phyloP scores from a whole-genome alignment of 257 asterid species.

The Leptodermis oblonga region DNA sequence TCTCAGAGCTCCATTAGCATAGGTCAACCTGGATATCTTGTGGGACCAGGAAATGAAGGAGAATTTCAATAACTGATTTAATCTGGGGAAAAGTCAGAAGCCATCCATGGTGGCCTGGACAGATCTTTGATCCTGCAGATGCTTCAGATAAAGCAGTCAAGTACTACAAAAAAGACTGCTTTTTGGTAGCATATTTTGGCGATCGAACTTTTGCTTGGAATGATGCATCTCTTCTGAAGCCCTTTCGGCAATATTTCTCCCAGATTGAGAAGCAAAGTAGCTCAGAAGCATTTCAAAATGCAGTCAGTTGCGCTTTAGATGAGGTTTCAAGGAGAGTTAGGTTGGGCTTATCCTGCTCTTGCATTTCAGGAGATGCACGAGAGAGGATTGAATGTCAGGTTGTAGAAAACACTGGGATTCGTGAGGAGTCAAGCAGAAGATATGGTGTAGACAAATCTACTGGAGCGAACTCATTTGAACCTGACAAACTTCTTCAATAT shows the following conservation, averaged over 20 bases:
- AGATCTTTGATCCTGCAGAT: slow-evolving; percentile 72
- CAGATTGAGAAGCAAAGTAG: slow-evolving; percentile 73
- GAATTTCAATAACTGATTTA: slow-evolving; percentile 57
- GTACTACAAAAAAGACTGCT: slow-evolving; percentile 64
- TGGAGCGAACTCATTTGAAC: slow-evolving; percentile 52
- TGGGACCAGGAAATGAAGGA: slow-evolving; percentile 53
- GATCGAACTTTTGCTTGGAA: slow-evolving; percentile 97
- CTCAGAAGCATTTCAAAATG: slow-evolving; percentile 77
- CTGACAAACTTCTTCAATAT: slow-evolving; percentile 60
- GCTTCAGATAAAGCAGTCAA: slow-evolving; percentile 86
- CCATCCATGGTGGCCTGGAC: slow-evolving; percentile 99
- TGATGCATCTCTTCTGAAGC: slow-evolving; percentile 67
- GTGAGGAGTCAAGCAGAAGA: slow-evolving; percentile 69
- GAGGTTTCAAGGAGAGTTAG: slow-evolving; percentile 80
- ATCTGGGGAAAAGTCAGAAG: slow-evolving; percentile 98
- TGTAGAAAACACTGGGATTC: slow-evolving; percentile 79
- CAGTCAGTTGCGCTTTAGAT: slow-evolving; percentile 68
- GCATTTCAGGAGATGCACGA: slow-evolving; percentile 47
- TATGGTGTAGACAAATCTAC: slow-evolving; percentile 63
- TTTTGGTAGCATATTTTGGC: slow-evolving; percentile 92
- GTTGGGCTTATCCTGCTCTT: slow-evolving; percentile 79
- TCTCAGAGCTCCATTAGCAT: slow-evolving; percentile 30
- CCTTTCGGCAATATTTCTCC: slow-evolving; percentile 66
- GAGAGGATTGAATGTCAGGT: slow-evolving; percentile 53
- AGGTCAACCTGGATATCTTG: slow-evolving; percentile 51